Evolutionary conservation across 192 early-diverging fungal genomes (phyloP), one percentile per base, ranked within the genome.

Genomic region (Chytriomyces sp.): DNA sequence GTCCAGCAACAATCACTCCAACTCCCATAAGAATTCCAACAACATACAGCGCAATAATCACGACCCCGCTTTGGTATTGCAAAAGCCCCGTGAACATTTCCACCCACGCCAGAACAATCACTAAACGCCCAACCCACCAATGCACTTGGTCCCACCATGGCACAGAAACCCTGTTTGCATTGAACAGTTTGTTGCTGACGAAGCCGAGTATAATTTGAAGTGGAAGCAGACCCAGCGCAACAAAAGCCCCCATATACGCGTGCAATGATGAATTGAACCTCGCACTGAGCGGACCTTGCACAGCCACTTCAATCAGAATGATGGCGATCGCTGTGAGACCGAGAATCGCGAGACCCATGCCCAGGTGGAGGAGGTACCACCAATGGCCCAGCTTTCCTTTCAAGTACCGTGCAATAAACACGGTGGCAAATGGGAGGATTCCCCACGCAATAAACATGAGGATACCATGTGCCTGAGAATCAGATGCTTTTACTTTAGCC

Each of bases 91-190:
- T 10, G 26, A 67, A 59, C 44, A 43, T 28, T 7, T 35, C 64
- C n/a, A 67, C 24, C 74, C 64, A 76, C 8, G 74, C 62, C 46
- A 50, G 26, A 46, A 67, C 28, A 28, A 67, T 57, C n/a, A 44
- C 18, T 8, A 73, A 16, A 10, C 86, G 75, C 6, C 86, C 86
- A 10, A 82, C 13, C 81, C 83, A 86, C 84, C 84, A 85, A 77
- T 86, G 86, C 13, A 79, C 61, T 57, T 83, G 78, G 64, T 88
- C 85, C 79, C 80, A 83, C 80, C 80, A 82, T 44, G 83, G 83
- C 18, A 80, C 72, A 28, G 16, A 24, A 10, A 45, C 45, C 18
- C 83, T 47, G 26, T 77, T 70, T 10, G 79, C 68, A 1, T 23
- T 60, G 60, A 65, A 85, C 61, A 82, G 35, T n/a, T 63, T 10